These are phyloP conservation scores for Silene conica DNA, from an alignment of 148 eudicot species.

Conservation along the genomic window DNA sequence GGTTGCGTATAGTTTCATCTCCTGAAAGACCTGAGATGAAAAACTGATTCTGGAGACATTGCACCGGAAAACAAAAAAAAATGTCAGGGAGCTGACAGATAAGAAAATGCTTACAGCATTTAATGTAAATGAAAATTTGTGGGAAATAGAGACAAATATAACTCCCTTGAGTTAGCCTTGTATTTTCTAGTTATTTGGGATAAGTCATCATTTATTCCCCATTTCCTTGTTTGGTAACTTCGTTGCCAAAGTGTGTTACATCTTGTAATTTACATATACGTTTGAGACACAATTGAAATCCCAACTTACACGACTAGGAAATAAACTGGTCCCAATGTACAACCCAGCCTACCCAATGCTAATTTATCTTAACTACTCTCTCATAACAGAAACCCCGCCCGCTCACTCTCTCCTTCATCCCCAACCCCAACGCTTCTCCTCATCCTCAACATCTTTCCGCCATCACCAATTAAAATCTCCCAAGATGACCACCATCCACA, in stretches of 20 bases:
- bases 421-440: not conserved
- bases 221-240: not conserved
- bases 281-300: not conserved
- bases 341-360: not conserved
- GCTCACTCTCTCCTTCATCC: not conserved
- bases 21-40: constrained; percentile 97
- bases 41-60: constrained; percentile 80
- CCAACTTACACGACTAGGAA: not conserved
- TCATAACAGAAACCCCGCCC: not conserved
- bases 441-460: not conserved
- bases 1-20: constrained; percentile 81
- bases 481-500: too few relatives aligned
- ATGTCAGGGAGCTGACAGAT: constrained; percentile 11
- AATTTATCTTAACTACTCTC: not conserved
- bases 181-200: not conserved
- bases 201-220: not conserved
- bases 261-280: not conserved
- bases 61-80: constrained; percentile 21
- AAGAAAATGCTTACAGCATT: not conserved
- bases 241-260: not conserved
- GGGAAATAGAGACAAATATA: not conserved
- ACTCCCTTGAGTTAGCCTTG: not conserved
- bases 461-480: too few relatives aligned
- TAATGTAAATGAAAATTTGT: not conserved
- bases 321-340: not conserved